Evolutionary conservation across 148 eudicot species (phyloP), one percentile per base, ranked within the genome.

Genomic region (Diospyros lotus): DNA sequence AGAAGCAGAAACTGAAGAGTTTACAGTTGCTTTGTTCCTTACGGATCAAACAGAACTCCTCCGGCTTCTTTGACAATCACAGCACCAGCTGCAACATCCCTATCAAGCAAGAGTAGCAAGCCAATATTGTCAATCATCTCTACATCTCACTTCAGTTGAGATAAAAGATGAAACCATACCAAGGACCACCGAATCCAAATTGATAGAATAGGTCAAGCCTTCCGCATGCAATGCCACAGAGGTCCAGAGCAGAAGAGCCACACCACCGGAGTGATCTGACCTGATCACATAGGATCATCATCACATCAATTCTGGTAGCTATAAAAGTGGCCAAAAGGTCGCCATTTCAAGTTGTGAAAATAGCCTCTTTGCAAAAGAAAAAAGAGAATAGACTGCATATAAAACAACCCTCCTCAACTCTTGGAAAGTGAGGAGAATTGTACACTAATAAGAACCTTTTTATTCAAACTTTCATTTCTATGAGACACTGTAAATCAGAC

Each of bases 201-300:
- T 84, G 87, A 82, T 90, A 92, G 78, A 87, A 85, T 12, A 92
- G 79, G 69, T 90, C 97, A 78, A 90, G 80, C 86, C 98, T 92
- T 78, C 98, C 98, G 63, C 92, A 85, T 58, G 97, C 98, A 77
- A 95, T 80, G 38, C 98, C 97, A 66, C 96, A 92, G 56, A 92
- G 90, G 79, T 89, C 84, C 87, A 95, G 66, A n/a, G 97, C 98
- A 86, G 97, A 92, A 14, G 97, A 95, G 67, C 98, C 98, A 43
- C 88, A 73, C 98, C 92, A 90, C 67, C 97, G 82, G 42, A 95
- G 77, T 61, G 98, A 92, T 82, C 97, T 88, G 82, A 92, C 97
- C 98, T 94, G 84, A 78, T 78, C 58, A 73, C 75, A 72, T 14
- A 43, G 76, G 40, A 74, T 10, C 50, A 60, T 12, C 17, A 54